A percentile compares a stretch with the other conserved stretches of the same genome.
Evolutionary conservation across 1,139 yeast species (phyloP).

Genomic region (Geotrichum restrictum): DNA sequence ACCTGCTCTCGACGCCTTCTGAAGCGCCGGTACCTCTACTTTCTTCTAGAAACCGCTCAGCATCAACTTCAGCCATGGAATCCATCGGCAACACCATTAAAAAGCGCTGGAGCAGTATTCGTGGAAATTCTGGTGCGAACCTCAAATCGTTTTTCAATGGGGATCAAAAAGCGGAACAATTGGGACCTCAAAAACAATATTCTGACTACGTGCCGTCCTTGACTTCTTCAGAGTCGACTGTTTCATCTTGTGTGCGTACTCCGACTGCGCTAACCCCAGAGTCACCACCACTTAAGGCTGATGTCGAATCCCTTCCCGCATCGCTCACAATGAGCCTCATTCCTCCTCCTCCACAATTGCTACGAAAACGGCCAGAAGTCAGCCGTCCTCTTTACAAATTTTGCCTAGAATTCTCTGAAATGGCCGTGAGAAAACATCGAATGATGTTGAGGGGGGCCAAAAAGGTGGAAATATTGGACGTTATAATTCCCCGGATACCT

Average conservation of each 20-base stretch:
- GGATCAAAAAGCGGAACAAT: conserved; percentile 9
- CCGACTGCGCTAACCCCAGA: conserved; percentile 24
- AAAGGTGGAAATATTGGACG: conserved; percentile 14
- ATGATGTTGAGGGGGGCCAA: neutral
- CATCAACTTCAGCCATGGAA: conserved; percentile 13
- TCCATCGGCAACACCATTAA: conserved; percentile 7
- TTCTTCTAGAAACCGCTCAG: conserved; percentile 1
- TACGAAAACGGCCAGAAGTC: conserved; percentile 32
- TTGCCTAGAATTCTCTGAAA: conserved; percentile 30
- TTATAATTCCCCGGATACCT: conserved; percentile 28
- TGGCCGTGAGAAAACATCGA: conserved; percentile 25
- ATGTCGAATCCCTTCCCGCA: conserved; percentile 2
- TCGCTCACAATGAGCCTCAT: conserved; percentile 32
- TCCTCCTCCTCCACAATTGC: conserved; percentile 36
- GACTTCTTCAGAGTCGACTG: conserved; percentile 20
- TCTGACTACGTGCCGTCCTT: conserved; percentile 4
- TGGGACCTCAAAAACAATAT: neutral
- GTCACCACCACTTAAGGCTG: conserved; percentile 24
- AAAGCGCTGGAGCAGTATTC: conserved; percentile 9
- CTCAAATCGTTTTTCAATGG: neutral
- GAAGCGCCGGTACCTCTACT: neutral
- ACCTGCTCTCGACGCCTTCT: conserved; percentile 7
- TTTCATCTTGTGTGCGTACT: conserved; percentile 24
- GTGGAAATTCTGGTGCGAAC: conserved; percentile 2
- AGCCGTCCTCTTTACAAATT: conserved; percentile 30